phyloP scores from a whole-genome alignment of 371 early-diverging fungal genomes.

The Parasitella parasitica region DNA sequence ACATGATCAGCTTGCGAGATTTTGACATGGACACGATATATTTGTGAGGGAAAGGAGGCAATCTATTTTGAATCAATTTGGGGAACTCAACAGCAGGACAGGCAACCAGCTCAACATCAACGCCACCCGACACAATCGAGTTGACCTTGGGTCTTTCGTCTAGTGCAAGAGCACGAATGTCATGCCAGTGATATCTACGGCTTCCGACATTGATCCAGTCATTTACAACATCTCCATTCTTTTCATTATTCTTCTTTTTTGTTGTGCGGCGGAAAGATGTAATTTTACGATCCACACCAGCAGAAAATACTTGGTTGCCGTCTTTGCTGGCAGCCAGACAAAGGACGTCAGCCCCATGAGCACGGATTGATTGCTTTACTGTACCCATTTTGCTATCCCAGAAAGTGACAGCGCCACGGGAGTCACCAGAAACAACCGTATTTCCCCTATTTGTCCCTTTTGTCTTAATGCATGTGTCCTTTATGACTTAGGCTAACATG shows the following conservation, averaged over 20 bases:
- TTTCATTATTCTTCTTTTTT: slow-evolving; percentile 24
- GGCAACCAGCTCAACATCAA: slow-evolving; percentile 72
- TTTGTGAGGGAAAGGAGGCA: slow-evolving; percentile 80
- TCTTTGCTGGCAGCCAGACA: slow-evolving; percentile 68
- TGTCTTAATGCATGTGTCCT: too few species aligned
- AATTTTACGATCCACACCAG: slow-evolving; percentile 91
- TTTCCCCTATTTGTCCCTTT: slow-evolving; percentile 65
- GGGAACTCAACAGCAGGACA: slow-evolving; percentile 68
- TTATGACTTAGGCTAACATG: too few species aligned
- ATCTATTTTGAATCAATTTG: slow-evolving; percentile 62
- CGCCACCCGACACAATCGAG: slow-evolving; percentile 83
- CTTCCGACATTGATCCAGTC: slow-evolving; percentile 79
- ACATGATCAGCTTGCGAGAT: slow-evolving; percentile 60
- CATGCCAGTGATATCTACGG: slow-evolving; percentile 89
- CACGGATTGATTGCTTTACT: slow-evolving; percentile 63
- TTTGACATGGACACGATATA: slow-evolving; percentile 69
- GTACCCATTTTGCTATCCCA: slow-evolving; percentile 79
- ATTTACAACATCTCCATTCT: slow-evolving; percentile 6
- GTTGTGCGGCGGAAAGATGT: slow-evolving; percentile 60
- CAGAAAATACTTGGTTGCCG: slow-evolving; percentile 76
- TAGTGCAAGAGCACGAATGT: slow-evolving; percentile 83
- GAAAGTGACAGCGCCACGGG: slow-evolving; percentile 84
- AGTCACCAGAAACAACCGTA: slow-evolving; percentile 88
- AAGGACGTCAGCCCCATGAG: slow-evolving; percentile 88
- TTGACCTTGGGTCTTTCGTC: slow-evolving; percentile 61